Evolutionary conservation across 148 eudicot genomes (phyloP), one percentile per base, ranked within the genome.

Genomic region (Amaranthus cruentus): DNA sequence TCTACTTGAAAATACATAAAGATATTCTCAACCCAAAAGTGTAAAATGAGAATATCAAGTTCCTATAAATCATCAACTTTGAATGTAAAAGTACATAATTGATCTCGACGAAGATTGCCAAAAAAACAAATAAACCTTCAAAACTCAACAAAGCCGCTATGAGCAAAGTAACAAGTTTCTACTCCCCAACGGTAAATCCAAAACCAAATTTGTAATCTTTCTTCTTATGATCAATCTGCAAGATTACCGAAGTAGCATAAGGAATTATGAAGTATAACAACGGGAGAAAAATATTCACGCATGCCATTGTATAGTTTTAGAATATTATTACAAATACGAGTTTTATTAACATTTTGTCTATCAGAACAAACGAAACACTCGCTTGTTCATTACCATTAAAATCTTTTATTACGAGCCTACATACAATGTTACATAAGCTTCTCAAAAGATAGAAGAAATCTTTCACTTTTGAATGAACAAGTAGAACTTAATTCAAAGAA

Each of bases 171-270:
- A 48, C 42, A 9, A 54, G 73, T 62, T 42, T 65, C 73, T 83
- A 88, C 82, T 88, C 92, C 66, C 92, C 92, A 21, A 86, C 92
- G 4, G 82, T 83, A 74, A 87, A 68, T 47, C 93, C 93, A 66
- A 89, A 85, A 51, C 93, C 90, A 51, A 89, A 89, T 83, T 87
- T 87, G 88, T 89, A 89, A 75, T 87, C 93, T 74, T 87, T 89
- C 86, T 85, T 89, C 79, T 59, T 7, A 78, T 87, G 90, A 79
- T 89, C 93, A 43, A 89, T 66, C 90, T 89, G 90, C 85, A 83
- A 85, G 56, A 58, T 51, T 75, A 55, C 56, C 6, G 6, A 4
- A 49, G 38, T 28, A 28, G 38, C 38, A 28, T 28, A 1, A 28
- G 38, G 38, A 28, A 28, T 28, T 28, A 28, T 28, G 0, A 28